Percentiles rank a stretch among this genome's conserved stretches.
These are phyloP conservation scores for Auricularia auricula-judae DNA, from an alignment of 768 basidiomycete species.

Conservation along the genomic window DNA sequence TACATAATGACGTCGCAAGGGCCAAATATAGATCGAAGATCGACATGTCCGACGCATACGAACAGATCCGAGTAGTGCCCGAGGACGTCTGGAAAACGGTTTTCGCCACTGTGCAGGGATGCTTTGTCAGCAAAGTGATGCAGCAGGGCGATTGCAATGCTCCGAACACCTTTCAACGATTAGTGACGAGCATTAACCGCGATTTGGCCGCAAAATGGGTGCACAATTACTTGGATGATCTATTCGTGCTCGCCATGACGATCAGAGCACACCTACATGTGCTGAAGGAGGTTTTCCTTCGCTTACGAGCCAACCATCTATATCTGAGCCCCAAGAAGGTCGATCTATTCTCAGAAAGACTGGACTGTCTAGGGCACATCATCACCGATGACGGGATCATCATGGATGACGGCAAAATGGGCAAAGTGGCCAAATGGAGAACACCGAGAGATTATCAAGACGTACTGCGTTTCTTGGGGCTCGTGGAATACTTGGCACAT, in stretches of 20 bases:
- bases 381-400: conserved; percentile 30
- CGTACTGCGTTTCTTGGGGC: conserved; percentile 28
- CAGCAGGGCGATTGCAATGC: conserved; percentile 37
- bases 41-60: conserved; percentile 30
- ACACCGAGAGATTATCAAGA: conserved; percentile 23
- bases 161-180: conserved; percentile 32
- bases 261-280: conserved; percentile 28
- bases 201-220: conserved; percentile 27
- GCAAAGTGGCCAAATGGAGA: conserved; percentile 22
- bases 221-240: conserved; percentile 35
- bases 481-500: conserved; percentile 27
- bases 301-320: conserved; percentile 17
- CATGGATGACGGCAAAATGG: conserved; percentile 26
- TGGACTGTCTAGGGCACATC: conserved; percentile 30
- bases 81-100: conserved; percentile 10
- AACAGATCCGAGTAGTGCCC: conserved; percentile 26
- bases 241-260: conserved; percentile 27
- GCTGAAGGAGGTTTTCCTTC: conserved; percentile 21
- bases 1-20: conserved; percentile 23
- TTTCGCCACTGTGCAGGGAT: conserved; percentile 27
- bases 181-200: conserved; percentile 32
- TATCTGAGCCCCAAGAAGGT: conserved; percentile 25
- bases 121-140: conserved; percentile 28
- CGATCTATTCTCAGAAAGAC: conserved; percentile 17
- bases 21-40: conserved; percentile 27